These are phyloP conservation scores for Dioscorea zingiberensis DNA, from an alignment of 106 monocot species.

Conservation along the genomic window DNA sequence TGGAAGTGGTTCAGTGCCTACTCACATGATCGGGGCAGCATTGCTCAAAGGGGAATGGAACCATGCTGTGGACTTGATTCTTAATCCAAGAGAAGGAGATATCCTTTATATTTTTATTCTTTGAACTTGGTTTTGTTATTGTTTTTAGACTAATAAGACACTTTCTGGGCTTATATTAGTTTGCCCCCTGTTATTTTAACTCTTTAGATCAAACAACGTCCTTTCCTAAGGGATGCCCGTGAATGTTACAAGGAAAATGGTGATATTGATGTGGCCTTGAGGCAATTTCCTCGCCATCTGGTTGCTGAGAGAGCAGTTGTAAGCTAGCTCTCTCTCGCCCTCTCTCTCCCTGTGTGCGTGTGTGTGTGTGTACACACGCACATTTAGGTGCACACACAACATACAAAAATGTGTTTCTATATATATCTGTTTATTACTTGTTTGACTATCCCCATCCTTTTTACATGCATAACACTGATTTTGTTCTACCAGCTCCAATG, in stretches of 20 bases:
- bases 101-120: conserved; percentile 49
- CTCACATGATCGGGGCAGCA: conserved; percentile 84
- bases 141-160: background rate
- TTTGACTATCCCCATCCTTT: too few relatives aligned
- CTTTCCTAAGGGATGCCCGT: conserved; percentile 47
- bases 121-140: conserved; percentile 5
- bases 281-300: conserved; percentile 60
- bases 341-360: too few relatives aligned
- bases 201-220: conserved; percentile 56
- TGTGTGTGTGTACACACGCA: background rate
- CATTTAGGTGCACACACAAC: too few relatives aligned
- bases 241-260: conserved; percentile 65
- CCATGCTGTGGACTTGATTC: conserved; percentile 69
- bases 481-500: conserved; percentile 65
- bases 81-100: conserved; percentile 98
- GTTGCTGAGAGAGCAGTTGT: conserved; percentile 95
- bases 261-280: conserved; percentile 63
- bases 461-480: background rate
- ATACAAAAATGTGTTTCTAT: too few relatives aligned
- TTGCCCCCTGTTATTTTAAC: conserved; percentile 24
- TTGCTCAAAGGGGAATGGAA: conserved; percentile 96
- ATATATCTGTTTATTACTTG: too few relatives aligned
- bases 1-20: conserved; percentile 98
- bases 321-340: conserved; percentile 24
- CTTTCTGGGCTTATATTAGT: conserved; percentile 13